Evolutionary conservation across 2,329 filamentous ascomycete species (phyloP), one percentile per base, ranked within the genome.

Genomic region (Fusarium floridanum): DNA sequence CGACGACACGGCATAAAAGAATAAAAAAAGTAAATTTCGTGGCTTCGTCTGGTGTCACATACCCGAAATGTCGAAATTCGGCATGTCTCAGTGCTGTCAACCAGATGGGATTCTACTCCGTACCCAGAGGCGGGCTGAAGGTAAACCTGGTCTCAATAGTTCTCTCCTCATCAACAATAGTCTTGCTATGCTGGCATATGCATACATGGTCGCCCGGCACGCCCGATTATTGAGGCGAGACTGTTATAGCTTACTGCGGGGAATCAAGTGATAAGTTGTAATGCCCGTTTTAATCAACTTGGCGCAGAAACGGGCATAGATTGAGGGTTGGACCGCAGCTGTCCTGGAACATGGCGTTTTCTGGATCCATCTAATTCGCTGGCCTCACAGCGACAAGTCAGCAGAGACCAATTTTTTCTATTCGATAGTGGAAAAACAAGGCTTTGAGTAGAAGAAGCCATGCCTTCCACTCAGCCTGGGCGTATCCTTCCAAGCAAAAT

Each of bases 91-190:
- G 57, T 62, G 11, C 4, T n/a, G 29, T 53, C 48, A 53, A 39
- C 27, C 69, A 41, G 64, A 75, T 69, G 68, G 48, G 72, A 66
- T 66, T 66, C 45, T 60, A 34, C 56, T 61, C 59, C 68, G 64
- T 61, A n/a, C 61, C 59, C 50, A 32, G 61, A 68, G 55, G 50
- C 65, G 57, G 72, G 72, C 71, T 74, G 72, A 71, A 32, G 43
- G 11, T 34, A 12, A 32, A 48, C 43, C 43, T 48, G 67, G 61
- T 50, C 55, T 43, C 61, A n/a, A 59, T 59, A 43, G 48, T 56
- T 34, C 20, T 22, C 29, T 24, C 27, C 41, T 32, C 41, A 20
- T n/a, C 41, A 24, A 16, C 20, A 14, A 57, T 34, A 57, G 53
- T 36, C 53, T 22, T 34, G 32, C 53, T 29, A n/a, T 53, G 24